Evolutionary conservation across 176 grass and related monocot species (phyloP).

Genomic region (Ampelocalamus luodianensis): DNA sequence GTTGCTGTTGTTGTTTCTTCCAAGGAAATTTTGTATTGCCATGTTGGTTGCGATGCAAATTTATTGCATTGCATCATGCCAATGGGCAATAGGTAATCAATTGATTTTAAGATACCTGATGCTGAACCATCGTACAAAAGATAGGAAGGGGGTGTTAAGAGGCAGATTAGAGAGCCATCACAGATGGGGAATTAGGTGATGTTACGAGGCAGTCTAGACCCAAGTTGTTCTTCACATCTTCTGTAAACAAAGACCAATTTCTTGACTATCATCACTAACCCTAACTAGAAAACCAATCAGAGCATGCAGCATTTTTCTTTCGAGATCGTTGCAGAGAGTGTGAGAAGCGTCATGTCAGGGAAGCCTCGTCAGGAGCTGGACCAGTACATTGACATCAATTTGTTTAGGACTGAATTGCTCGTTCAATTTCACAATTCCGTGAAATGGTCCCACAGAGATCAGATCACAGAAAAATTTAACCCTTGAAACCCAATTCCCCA

Average conservation of each 20-base stretch:
- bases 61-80: neutral
- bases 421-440: neutral
- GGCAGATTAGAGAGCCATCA: neutral
- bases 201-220: neutral
- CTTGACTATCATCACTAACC: neutral
- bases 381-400: neutral
- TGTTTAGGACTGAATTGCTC: neutral
- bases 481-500: neutral
- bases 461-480: neutral
- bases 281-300: neutral
- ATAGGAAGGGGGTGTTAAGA: neutral
- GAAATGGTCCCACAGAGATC: neutral
- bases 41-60: neutral
- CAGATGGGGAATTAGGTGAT: neutral
- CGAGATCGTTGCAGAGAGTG: neutral
- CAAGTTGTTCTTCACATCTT: neutral
- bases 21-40: neutral
- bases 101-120: neutral
- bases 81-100: no score
- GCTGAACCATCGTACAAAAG: neutral
- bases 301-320: neutral
- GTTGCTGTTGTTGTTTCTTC: neutral
- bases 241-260: neutral
- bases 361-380: neutral
- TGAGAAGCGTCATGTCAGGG: neutral